Conservation (phyloP, 495 filamentous ascomycete species). For the Trichoderma virens region DNA sequence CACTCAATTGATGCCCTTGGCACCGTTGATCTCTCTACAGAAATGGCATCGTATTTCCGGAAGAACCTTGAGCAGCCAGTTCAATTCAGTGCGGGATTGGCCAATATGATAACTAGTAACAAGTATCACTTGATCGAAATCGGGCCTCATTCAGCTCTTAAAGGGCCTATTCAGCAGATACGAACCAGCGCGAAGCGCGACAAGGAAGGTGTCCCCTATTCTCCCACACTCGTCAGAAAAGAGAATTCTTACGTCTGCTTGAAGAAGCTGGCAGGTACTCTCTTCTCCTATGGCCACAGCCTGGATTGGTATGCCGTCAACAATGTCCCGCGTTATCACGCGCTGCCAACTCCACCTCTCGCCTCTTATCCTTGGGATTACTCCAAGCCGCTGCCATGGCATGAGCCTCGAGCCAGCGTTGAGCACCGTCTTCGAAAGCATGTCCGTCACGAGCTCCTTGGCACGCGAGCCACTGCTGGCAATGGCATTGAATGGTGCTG, state of each 20-base stretch:
- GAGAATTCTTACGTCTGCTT: conserved; percentile 32
- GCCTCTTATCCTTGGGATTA: conserved; percentile 43
- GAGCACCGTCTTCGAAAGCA: conserved; percentile 40
- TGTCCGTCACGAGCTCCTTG: conserved; percentile 47
- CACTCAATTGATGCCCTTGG: conserved; percentile 31
- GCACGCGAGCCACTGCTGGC: conserved; percentile 37
- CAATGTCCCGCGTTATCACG: conserved; percentile 11
- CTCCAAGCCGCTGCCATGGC: conserved; percentile 36
- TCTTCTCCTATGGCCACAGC: conserved; percentile 37
- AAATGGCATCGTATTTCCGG: conserved; percentile 45
- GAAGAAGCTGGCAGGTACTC: conserved; percentile 34
- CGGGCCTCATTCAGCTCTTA: conserved; percentile 58
- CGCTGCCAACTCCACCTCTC: conserved; percentile 23
- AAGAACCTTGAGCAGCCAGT: conserved; percentile 49
- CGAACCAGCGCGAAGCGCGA: conserved; percentile 27
- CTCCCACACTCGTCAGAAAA: conserved; percentile 19
- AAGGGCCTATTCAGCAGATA: conserved; percentile 52
- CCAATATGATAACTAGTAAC: conserved; percentile 26
- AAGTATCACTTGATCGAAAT: conserved; percentile 43
- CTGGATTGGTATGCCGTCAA: conserved; percentile 34
- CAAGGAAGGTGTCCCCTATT: conserved; percentile 11
- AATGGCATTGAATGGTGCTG: conserved; percentile 44
- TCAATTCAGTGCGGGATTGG: conserved; percentile 36
- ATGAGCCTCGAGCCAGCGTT: conserved; percentile 43
- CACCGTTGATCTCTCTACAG: conserved; percentile 26